Percentiles rank a stretch among this genome's conserved stretches.
Evolutionary conservation across 2,329 filamentous ascomycete species (phyloP).

Genomic region (Colletotrichum sp.): DNA sequence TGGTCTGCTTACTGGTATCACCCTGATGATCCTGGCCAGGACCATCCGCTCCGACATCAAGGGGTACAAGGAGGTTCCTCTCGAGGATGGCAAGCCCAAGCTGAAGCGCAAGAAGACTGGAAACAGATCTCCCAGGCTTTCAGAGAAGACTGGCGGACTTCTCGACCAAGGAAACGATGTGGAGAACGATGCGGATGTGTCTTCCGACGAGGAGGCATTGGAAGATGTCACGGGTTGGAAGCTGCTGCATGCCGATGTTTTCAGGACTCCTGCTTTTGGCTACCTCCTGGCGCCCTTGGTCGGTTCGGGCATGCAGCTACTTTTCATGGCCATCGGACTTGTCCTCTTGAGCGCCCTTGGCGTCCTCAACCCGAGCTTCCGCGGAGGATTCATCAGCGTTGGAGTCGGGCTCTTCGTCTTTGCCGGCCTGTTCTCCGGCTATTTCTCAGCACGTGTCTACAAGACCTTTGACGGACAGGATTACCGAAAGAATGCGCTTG

Average conservation of each 20-base stretch:
- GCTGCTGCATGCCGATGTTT: constrained; percentile 85
- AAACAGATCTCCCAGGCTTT: constrained; percentile 23
- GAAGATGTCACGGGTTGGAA: constrained; percentile 92
- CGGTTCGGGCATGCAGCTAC: constrained; percentile 84
- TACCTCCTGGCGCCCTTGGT: constrained; percentile 79
- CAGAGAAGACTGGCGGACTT: constrained; percentile 62
- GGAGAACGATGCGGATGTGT: constrained; percentile 59
- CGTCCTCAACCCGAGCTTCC: constrained; percentile 83
- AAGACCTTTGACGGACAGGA: constrained; percentile 80
- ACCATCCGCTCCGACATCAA: constrained; percentile 83
- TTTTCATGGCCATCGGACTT: constrained; percentile 80
- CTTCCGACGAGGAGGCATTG: constrained; percentile 73
- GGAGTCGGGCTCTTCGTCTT: constrained; percentile 84
- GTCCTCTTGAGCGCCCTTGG: constrained; percentile 77
- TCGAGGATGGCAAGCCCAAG: constrained; percentile 70
- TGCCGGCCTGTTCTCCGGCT: constrained; percentile 83
- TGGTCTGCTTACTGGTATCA: constrained; percentile 77
- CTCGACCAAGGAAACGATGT: constrained; percentile 63
- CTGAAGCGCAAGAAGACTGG: constrained; percentile 54
- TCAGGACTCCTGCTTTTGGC: constrained; percentile 74
- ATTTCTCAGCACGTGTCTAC: constrained; percentile 85
- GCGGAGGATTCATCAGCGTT: constrained; percentile 88
- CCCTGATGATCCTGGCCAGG: constrained; percentile 80
- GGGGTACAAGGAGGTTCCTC: constrained; percentile 67
- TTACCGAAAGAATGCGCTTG: constrained; percentile 77